phyloP scores from a whole-genome alignment of 345 rosid genomes.

The Ailanthus altissimus region DNA sequence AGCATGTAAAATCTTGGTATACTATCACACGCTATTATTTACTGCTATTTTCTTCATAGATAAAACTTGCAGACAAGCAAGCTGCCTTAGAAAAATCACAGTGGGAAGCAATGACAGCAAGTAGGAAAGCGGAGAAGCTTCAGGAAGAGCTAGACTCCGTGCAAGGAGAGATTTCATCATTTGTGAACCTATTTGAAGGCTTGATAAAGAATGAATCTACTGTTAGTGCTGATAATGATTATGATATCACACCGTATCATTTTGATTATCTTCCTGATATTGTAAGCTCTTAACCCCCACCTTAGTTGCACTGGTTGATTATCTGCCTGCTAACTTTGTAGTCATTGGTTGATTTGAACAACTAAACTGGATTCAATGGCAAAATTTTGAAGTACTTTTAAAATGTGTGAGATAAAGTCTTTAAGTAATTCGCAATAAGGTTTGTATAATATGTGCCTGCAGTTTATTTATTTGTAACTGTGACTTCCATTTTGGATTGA shows the following conservation, averaged over 20 bases:
- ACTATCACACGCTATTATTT: conserved; percentile 13
- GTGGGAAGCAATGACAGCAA: conserved; percentile 88
- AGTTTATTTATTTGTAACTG: background rate
- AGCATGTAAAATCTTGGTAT: background rate
- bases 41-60: conserved; percentile 37
- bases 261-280: conserved; percentile 55
- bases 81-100: conserved; percentile 87
- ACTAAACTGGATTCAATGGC: background rate
- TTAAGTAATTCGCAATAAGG: background rate
- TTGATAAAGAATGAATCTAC: conserved; percentile 46
- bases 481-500: conserved; percentile 9
- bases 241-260: conserved; percentile 54
- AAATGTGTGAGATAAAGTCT: background rate
- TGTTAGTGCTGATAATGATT: conserved; percentile 51
- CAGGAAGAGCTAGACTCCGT: conserved; percentile 63
- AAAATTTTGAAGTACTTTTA: background rate
- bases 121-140: conserved; percentile 64
- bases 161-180: conserved; percentile 66
- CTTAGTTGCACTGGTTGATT: background rate
- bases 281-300: conserved; percentile 44
- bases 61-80: conserved; percentile 96
- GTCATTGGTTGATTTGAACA: background rate
- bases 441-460: background rate
- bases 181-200: conserved; percentile 59
- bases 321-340: background rate